phyloP scores from a whole-genome alignment of 1,284 basidiomycete genomes.

The Stygiomarasmius scandens region DNA sequence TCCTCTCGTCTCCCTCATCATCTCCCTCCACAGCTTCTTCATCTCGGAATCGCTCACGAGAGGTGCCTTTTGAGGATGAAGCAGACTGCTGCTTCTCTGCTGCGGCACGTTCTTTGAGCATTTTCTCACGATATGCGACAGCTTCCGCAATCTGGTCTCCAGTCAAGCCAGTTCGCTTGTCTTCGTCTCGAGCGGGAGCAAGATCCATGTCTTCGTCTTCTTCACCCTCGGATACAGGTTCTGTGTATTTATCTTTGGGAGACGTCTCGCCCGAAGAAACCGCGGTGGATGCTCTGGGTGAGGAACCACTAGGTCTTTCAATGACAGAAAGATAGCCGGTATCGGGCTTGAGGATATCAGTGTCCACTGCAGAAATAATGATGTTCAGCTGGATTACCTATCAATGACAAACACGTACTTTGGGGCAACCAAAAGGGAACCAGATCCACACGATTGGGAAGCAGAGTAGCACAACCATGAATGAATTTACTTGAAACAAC shows the following conservation, averaged over 20 bases:
- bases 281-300: conserved; percentile 54
- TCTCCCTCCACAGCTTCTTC: conserved; percentile 31
- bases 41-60: conserved; percentile 13
- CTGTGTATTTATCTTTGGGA: conserved; percentile 60
- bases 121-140: conserved; percentile 79
- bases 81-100: conserved; percentile 19
- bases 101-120: conserved; percentile 57
- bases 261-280: conserved; percentile 45
- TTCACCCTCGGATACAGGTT: conserved; percentile 91
- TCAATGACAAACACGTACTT: conserved; percentile 55
- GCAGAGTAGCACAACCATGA: conserved; percentile 92
- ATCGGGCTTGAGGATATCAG: conserved; percentile 89
- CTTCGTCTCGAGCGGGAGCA: conserved; percentile 76
- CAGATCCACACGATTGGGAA: conserved; percentile 95
- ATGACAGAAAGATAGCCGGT: conserved; percentile 79
- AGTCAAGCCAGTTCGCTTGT: conserved; percentile 75
- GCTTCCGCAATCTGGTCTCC: conserved; percentile 76
- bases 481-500: conserved; percentile 83
- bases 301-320: conserved; percentile 64
- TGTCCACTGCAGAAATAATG: conserved; percentile 68
- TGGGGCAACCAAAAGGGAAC: conserved; percentile 99
- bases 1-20: conserved; percentile 42
- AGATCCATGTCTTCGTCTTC: conserved; percentile 78
- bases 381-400: conserved; percentile 11
- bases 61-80: conserved; percentile 10